Conservation (phyloP, 2,329 filamentous ascomycete species). For the Xylariaceae sp. region DNA sequence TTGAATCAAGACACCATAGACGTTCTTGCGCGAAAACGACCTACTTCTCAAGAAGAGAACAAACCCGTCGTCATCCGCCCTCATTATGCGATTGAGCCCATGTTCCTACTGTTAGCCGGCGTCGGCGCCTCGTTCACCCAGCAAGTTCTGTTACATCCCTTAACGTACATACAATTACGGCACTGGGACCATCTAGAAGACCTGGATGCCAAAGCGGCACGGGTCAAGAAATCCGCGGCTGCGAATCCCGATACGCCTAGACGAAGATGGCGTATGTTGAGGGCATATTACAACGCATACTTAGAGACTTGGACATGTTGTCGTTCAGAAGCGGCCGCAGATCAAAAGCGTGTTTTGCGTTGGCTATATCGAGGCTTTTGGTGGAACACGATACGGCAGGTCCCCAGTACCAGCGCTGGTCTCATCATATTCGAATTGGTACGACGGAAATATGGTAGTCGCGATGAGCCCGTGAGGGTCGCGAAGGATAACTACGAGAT, state of each 20-base stretch:
- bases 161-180: conserved; percentile 66
- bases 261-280: conserved; percentile 50
- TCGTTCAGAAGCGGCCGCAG: conserved; percentile 48
- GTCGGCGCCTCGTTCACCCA: conserved; percentile 65
- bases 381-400: conserved; percentile 67
- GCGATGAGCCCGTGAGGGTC: conserved; percentile 59
- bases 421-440: conserved; percentile 77
- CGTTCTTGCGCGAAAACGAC: conserved; percentile 45
- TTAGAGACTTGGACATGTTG: conserved; percentile 63
- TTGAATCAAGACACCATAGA: conserved; percentile 50
- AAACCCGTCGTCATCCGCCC: conserved; percentile 57
- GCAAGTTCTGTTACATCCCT: conserved; percentile 66
- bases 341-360: conserved; percentile 52
- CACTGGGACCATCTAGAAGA: conserved; percentile 72
- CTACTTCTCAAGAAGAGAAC: conserved; percentile 25
- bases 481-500: conserved; percentile 70
- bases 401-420: conserved; percentile 72
- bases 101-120: conserved; percentile 66
- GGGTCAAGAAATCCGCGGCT: conserved; percentile 36
- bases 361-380: conserved; percentile 72
- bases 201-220: conserved; percentile 58
- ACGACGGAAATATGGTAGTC: conserved; percentile 65
- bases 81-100: conserved; percentile 71
- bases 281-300: conserved; percentile 68
- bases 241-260: conserved; percentile 32